phyloP scores from a whole-genome alignment of 2,329 filamentous ascomycete genomes.

The Neofusicoccum cordaticola region DNA sequence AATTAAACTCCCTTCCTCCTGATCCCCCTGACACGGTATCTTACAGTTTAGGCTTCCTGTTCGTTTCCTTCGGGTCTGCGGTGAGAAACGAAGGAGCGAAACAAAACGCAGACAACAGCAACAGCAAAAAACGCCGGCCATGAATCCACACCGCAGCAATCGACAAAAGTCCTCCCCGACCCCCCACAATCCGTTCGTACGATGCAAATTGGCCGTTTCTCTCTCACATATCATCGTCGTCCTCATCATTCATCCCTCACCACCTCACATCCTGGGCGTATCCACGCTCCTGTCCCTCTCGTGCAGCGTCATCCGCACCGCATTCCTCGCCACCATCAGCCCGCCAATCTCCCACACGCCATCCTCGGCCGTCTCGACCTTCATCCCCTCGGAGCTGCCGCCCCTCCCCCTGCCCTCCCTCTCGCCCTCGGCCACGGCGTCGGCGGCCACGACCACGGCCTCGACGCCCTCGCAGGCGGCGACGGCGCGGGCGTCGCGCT shows the following conservation, averaged over 20 bases:
- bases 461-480: neutral
- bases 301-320: constrained; percentile 6
- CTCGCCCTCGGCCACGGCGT: neutral
- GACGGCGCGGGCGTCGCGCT: neutral
- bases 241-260: neutral
- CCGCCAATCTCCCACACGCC: constrained; percentile 12
- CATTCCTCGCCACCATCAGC: constrained; percentile 2
- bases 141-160: too few relatives aligned
- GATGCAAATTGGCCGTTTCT: too few relatives aligned
- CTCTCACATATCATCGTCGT: too few relatives aligned
- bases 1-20: too few relatives aligned
- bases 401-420: neutral
- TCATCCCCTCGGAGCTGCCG: neutral
- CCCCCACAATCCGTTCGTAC: too few relatives aligned
- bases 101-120: too few relatives aligned
- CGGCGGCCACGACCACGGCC: neutral
- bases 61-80: too few relatives aligned
- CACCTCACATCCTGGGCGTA: constrained; percentile 3
- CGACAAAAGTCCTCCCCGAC: too few relatives aligned
- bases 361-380: neutral
- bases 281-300: constrained; percentile 15
- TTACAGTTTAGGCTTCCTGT: too few relatives aligned
- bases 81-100: too few relatives aligned
- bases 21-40: too few relatives aligned
- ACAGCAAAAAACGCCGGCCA: too few relatives aligned